phyloP scores from a whole-genome alignment of 169 alveolate genomes.

The Plasmodium inui region DNA sequence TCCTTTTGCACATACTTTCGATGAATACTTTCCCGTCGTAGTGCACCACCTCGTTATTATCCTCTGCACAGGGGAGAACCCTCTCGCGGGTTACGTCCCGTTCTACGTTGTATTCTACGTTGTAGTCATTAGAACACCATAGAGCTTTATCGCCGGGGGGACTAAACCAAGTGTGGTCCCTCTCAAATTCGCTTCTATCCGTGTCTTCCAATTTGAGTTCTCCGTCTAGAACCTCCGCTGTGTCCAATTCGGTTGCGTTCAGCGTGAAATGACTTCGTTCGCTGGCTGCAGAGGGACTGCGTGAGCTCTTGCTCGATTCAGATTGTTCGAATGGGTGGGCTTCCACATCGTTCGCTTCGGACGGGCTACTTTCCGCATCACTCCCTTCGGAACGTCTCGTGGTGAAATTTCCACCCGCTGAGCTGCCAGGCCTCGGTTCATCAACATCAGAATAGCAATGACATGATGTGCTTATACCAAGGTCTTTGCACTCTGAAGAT shows the following conservation, averaged over 20 bases:
- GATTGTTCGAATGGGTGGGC: not conserved
- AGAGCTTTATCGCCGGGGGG: not conserved
- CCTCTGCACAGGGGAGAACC: not conserved
- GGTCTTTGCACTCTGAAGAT: not conserved
- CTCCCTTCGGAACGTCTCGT: not conserved
- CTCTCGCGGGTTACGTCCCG: not conserved
- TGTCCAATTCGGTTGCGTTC: not conserved
- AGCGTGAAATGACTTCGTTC: not conserved
- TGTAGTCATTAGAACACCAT: not conserved
- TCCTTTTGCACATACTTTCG: conserved; percentile 31
- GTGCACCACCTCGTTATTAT: conserved; percentile 12
- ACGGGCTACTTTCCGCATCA: not conserved
- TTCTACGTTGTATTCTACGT: not conserved
- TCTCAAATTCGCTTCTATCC: not conserved
- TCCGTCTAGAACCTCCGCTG: not conserved
- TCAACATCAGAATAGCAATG: not conserved
- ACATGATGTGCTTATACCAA: not conserved
- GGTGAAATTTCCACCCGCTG: not conserved
- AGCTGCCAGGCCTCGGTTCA: not conserved
- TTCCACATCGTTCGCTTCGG: not conserved
- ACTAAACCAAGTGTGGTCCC: not conserved
- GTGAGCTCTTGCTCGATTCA: not conserved
- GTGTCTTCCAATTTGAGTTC: not conserved
- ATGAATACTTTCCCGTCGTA: conserved; percentile 23
- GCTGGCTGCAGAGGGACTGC: not conserved